These are phyloP conservation scores for Phytophthora foliorum DNA, from an alignment of 352 stramenopile genomes.

Conservation along the genomic window DNA sequence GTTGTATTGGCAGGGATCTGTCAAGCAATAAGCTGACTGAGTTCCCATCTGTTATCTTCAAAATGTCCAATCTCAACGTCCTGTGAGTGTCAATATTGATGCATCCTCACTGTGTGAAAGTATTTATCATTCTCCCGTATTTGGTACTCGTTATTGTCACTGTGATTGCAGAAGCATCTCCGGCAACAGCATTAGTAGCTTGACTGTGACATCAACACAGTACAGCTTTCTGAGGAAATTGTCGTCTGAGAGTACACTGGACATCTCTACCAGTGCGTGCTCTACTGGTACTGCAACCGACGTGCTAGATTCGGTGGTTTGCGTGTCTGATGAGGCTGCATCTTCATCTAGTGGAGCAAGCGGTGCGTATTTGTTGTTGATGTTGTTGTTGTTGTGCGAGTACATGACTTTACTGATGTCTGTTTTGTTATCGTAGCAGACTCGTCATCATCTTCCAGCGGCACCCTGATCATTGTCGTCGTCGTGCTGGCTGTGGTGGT, in stretches of 20 bases:
- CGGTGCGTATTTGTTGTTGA: conserved; percentile 11
- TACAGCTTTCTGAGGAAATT: conserved; percentile 63
- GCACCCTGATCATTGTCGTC: conserved; percentile 62
- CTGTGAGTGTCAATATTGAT: conserved; percentile 46
- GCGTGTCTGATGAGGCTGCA: conserved; percentile 41
- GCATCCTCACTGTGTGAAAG: not conserved
- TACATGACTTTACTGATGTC: no score
- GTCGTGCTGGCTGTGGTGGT: conserved; percentile 61
- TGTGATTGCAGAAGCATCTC: conserved; percentile 48
- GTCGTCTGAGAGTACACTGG: conserved; percentile 50
- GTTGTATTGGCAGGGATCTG: conserved; percentile 46
- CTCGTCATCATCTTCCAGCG: conserved; percentile 49
- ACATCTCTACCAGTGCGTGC: conserved; percentile 49
- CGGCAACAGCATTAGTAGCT: conserved; percentile 61
- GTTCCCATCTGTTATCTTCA: conserved; percentile 70
- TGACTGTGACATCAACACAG: conserved; percentile 54
- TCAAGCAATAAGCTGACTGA: conserved; percentile 60
- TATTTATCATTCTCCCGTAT: not conserved
- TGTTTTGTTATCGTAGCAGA: conserved; percentile 13
- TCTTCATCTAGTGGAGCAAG: conserved; percentile 27
- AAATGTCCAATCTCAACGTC: conserved; percentile 75
- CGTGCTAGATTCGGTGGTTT: conserved; percentile 66
- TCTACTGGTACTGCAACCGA: conserved; percentile 42
- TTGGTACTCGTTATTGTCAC: not conserved
- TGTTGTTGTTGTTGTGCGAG: conserved; percentile 1